These are phyloP conservation scores for Houttuynia cordata DNA, from an alignment of 164 flowering plant genomes.

Conservation along the genomic window DNA sequence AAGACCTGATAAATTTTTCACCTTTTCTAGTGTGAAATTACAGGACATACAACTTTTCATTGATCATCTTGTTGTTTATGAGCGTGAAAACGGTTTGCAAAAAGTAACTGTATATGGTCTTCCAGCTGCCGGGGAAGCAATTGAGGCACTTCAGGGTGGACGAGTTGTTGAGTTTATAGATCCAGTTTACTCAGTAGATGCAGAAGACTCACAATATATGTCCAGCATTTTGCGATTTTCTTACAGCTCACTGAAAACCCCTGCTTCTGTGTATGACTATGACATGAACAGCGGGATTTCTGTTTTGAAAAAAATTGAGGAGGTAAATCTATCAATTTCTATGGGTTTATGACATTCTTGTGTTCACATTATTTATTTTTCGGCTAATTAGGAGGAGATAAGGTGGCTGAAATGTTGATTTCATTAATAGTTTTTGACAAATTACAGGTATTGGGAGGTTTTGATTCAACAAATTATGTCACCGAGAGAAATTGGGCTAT, in stretches of 20 bases:
- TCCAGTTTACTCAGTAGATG: slow-evolving; percentile 54
- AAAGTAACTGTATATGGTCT: slow-evolving; percentile 49
- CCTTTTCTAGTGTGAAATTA: slow-evolving; percentile 59
- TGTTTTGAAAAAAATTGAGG: slow-evolving; percentile 63
- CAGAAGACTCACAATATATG: slow-evolving; percentile 44
- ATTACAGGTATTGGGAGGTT: slow-evolving; percentile 75
- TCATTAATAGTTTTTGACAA: background rate
- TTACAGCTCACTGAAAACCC: slow-evolving; percentile 83
- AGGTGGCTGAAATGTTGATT: no score
- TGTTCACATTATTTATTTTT: background rate
- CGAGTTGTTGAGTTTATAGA: slow-evolving; percentile 60
- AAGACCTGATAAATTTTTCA: slow-evolving; percentile 1
- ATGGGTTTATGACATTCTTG: background rate
- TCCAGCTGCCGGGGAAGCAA: slow-evolving; percentile 56
- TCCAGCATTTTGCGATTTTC: slow-evolving; percentile 56
- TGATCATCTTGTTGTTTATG: slow-evolving; percentile 54
- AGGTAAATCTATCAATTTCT: slow-evolving; percentile 25
- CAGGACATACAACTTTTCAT: slow-evolving; percentile 53
- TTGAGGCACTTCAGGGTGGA: slow-evolving; percentile 46
- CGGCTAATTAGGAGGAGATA: no score
- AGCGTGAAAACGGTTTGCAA: slow-evolving; percentile 71
- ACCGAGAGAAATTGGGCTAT: slow-evolving; percentile 83
- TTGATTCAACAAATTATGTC: slow-evolving; percentile 58
- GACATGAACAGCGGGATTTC: slow-evolving; percentile 69
- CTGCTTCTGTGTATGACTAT: slow-evolving; percentile 71